phyloP scores from a whole-genome alignment of 805 yeast genomes.

The Kazachstania bromeliacearum region DNA sequence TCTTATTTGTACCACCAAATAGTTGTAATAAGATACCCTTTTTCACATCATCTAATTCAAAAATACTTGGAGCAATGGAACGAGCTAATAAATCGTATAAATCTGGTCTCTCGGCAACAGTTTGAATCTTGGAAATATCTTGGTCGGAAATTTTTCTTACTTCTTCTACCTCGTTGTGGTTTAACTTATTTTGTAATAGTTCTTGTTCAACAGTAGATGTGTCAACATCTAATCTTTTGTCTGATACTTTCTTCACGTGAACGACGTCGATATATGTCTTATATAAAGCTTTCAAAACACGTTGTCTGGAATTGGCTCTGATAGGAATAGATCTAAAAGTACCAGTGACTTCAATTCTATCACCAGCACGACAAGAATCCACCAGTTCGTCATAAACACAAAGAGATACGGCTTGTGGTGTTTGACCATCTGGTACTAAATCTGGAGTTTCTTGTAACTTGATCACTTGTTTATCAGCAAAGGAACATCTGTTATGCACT shows the following conservation, averaged over 20 bases:
- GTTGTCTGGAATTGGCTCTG: slow-evolving; percentile 72
- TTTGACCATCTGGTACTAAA: slow-evolving; percentile 94
- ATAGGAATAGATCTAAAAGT: slow-evolving; percentile 90
- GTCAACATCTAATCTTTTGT: slow-evolving; percentile 72
- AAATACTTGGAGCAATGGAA: slow-evolving; percentile 94
- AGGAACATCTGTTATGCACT: slow-evolving; percentile 83
- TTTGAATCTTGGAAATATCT: slow-evolving; percentile 57
- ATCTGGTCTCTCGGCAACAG: slow-evolving; percentile 59
- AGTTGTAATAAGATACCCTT: slow-evolving; percentile 88
- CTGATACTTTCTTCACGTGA: slow-evolving; percentile 80
- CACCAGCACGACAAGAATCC: slow-evolving; percentile 93
- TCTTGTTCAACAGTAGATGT: slow-evolving; percentile 46
- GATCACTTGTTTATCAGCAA: slow-evolving; percentile 92
- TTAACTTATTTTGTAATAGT: slow-evolving; percentile 40
- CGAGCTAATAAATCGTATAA: slow-evolving; percentile 78
- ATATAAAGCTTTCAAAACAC: slow-evolving; percentile 74
- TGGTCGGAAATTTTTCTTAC: slow-evolving; percentile 56
- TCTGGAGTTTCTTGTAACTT: slow-evolving; percentile 95
- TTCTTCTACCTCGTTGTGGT: slow-evolving; percentile 61
- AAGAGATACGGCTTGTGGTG: slow-evolving; percentile 90
- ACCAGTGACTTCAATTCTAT: slow-evolving; percentile 90
- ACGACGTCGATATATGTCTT: slow-evolving; percentile 93
- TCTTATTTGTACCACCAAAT: slow-evolving; percentile 92
- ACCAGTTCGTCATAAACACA: slow-evolving; percentile 95
- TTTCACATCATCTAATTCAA: slow-evolving; percentile 92